Base-by-base conservation (phyloP, 2,329 filamentous ascomycete species). In the Parascedosporium putredinis region DNA sequence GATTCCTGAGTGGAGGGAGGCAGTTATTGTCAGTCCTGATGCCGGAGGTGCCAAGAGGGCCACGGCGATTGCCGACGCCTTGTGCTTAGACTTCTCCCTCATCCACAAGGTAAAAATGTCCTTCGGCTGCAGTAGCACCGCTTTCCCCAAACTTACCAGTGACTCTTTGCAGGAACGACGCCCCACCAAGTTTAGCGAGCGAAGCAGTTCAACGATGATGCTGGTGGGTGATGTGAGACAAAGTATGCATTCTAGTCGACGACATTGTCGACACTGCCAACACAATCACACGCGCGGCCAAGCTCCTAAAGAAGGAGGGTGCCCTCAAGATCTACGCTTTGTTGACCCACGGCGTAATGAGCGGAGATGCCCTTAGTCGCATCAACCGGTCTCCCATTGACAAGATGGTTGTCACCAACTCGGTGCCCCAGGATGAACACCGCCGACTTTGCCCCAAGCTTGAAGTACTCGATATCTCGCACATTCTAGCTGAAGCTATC, bases 211-310 rank as follows among this genome's bases (percentile, higher is more conserved):
- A 42, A 91, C 88, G 53, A 95, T 96, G 87, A 93, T 95, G 85
- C 75, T 96, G 36, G 90, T 96, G 34, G 90, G 90, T 55, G 82
- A 94, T 62, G 88, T 96, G 50, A 75, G 77, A 86, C 57, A 83
- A 86, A 56, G 84, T 86, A 48, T 87, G 88, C 57, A 95, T 98
- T 59, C 74, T 98, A 53, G 81, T 98, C 55, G 93, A 98, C 65
- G 93, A 98, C 65, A 74, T 98, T 59, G 87, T 87, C 18, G 93
- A 98, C 65, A 98, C 93, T 1, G 93, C 86, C 50, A 97, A 97
- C 69, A 98, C 93, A 33, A 95, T 97, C 59, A 97, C 91, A 0
- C 81, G 93, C 53, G 93, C 93, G 7, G 93, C 93, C 25, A 96
- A 97, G 72, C 76, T 97, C n/a, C 72, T 97, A 56, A 96, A 96